Percentiles rank a stretch among this genome's conserved stretches.
phyloP scores from a whole-genome alignment of 2,329 filamentous ascomycete species.

The Metarhizium rileyi region DNA sequence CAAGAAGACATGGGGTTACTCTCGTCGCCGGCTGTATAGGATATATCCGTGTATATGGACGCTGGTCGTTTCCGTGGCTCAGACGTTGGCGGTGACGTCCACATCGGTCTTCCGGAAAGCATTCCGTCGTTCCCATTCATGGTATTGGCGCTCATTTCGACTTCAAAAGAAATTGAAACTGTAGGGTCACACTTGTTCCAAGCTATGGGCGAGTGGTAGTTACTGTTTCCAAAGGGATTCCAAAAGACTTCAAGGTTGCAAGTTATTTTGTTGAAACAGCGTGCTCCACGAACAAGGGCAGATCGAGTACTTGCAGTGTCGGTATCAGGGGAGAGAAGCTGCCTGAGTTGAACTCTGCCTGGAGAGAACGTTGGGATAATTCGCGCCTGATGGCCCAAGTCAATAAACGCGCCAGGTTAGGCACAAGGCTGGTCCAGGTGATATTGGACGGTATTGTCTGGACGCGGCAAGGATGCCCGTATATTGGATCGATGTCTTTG shows the following conservation, averaged over 20 bases:
- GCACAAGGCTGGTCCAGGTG: background rate
- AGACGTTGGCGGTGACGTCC: slow-evolving; percentile 9
- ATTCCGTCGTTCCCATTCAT: slow-evolving; percentile 8
- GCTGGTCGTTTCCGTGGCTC: slow-evolving; percentile 9
- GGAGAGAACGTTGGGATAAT: background rate
- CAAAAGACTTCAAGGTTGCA: background rate
- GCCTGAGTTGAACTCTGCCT: background rate
- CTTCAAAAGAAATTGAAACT: too few relatives aligned
- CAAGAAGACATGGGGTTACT: slow-evolving; percentile 7
- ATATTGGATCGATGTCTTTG: background rate
- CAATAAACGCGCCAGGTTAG: background rate
- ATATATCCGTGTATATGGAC: slow-evolving; percentile 7
- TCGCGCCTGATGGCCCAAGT: slow-evolving; percentile 7
- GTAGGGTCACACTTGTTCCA: too few relatives aligned
- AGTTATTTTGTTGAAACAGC: background rate
- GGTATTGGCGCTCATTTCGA: slow-evolving; percentile 7
- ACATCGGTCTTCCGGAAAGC: slow-evolving; percentile 7
- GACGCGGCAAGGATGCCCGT: background rate
- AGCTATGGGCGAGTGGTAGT: background rate
- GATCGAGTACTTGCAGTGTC: background rate
- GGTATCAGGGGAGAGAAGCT: background rate
- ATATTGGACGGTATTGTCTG: background rate
- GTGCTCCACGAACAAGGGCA: background rate
- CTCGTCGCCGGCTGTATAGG: slow-evolving; percentile 8
- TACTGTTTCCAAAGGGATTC: background rate